A percentile compares a stretch with the other conserved stretches of the same genome.
These are phyloP conservation scores for Pichia sp. DNA, from an alignment of 1,139 yeast species.

Conservation along the genomic window DNA sequence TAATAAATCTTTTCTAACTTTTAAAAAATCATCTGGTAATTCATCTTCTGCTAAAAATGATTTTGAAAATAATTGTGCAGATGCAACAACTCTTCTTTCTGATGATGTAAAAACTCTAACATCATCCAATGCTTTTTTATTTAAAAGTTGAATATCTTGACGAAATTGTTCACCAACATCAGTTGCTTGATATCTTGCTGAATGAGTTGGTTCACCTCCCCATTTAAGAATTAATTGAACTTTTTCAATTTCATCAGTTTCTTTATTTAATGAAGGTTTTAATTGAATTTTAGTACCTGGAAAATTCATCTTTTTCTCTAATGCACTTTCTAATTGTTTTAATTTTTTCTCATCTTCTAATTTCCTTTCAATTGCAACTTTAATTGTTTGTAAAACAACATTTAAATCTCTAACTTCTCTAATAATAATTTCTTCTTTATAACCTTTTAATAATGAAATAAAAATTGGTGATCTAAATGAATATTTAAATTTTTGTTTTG, in stretches of 20 bases:
- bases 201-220: constrained; percentile 99
- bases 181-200: constrained; percentile 89
- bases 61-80: constrained; percentile 83
- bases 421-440: constrained; percentile 91
- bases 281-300: constrained; percentile 97
- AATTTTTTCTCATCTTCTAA: constrained; percentile 79
- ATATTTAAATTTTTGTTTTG: constrained; percentile 96
- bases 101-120: constrained; percentile 87
- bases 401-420: constrained; percentile 81
- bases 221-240: constrained; percentile 94
- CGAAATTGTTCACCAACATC: constrained; percentile 95
- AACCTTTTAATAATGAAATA: constrained; percentile 84
- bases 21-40: constrained; percentile 72
- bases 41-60: constrained; percentile 72
- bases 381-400: constrained; percentile 80
- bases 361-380: constrained; percentile 68
- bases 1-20: constrained; percentile 80
- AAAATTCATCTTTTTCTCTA: constrained; percentile 80
- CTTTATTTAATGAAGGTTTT: constrained; percentile 73
- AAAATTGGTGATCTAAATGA: constrained; percentile 87
- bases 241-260: constrained; percentile 68
- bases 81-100: constrained; percentile 88
- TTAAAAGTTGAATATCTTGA: constrained; percentile 81
- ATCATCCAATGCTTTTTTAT: constrained; percentile 76
- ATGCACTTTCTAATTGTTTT: constrained; percentile 68